A percentile compares a stretch with the other conserved stretches of the same genome.
Evolutionary conservation across 2,329 filamentous ascomycete species (phyloP).

Genomic region (Monosporascus ibericus): DNA sequence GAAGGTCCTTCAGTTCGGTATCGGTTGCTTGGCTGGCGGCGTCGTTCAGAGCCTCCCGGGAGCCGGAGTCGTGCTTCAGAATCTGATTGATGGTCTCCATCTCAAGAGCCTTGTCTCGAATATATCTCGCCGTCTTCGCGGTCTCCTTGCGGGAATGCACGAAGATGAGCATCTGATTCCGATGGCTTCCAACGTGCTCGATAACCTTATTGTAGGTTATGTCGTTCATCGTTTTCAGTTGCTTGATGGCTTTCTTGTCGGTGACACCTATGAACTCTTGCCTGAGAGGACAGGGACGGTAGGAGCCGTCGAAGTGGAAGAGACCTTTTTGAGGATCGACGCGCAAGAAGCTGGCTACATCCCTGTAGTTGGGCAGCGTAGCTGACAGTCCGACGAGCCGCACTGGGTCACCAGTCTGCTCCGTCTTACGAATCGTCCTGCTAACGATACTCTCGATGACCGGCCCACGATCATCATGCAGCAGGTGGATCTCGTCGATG

Average conservation of each 20-base stretch:
- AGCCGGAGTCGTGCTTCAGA: conserved; percentile 85
- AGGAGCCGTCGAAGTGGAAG: conserved; percentile 95
- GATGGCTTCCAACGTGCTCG: conserved; percentile 86
- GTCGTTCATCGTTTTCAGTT: conserved; percentile 98
- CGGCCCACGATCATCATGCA: conserved; percentile 95
- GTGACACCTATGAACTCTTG: conserved; percentile 98
- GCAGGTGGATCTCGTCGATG: conserved; percentile 95
- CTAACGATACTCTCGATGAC: conserved; percentile 96
- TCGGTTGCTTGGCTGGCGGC: conserved; percentile 80
- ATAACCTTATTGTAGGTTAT: conserved; percentile 97
- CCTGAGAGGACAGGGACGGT: conserved; percentile 84
- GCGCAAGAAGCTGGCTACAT: conserved; percentile 91
- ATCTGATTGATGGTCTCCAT: conserved; percentile 96
- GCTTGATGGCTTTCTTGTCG: conserved; percentile 97
- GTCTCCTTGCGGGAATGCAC: conserved; percentile 98
- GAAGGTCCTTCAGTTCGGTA: conserved; percentile 81
- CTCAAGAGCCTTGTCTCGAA: conserved; percentile 95
- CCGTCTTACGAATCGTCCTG: conserved; percentile 84
- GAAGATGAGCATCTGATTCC: conserved; percentile 98
- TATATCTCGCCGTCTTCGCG: conserved; percentile 92
- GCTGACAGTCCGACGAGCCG: conserved; percentile 89
- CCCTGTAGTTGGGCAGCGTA: conserved; percentile 91
- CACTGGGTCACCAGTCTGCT: conserved; percentile 90
- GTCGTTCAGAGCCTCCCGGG: conserved; percentile 78
- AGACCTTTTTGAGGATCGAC: conserved; percentile 80